Percentiles rank a stretch among this genome's conserved stretches.
Evolutionary conservation across 345 rosid genomes (phyloP).

Genomic region (Corchorus olitorius): DNA sequence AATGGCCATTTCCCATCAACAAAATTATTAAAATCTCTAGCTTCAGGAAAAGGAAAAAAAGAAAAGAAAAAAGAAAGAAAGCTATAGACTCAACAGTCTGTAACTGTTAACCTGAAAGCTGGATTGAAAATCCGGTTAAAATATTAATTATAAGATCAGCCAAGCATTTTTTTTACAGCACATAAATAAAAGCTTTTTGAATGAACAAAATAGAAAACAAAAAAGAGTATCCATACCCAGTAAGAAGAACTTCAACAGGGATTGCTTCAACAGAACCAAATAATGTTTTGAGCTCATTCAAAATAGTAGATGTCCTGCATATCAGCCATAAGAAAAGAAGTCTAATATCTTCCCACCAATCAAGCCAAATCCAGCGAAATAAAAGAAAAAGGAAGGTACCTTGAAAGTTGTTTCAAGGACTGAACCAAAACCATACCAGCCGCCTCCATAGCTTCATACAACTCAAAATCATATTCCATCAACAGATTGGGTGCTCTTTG

Average conservation of each 20-base stretch:
- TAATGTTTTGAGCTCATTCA: conserved; percentile 49
- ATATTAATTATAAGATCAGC: no score
- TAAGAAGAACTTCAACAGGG: conserved; percentile 70
- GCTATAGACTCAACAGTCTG: neutral
- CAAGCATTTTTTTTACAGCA: no score
- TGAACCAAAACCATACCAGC: conserved; percentile 86
- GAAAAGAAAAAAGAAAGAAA: neutral
- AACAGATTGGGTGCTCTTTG: conserved; percentile 23
- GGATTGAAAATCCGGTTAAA: no score
- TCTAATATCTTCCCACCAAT: no score
- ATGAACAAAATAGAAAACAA: neutral
- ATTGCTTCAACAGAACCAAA: conserved; percentile 52
- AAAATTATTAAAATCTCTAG: conserved; percentile 1
- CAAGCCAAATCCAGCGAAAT: no score
- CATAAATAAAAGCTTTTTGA: no score
- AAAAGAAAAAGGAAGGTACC: conserved; percentile 34
- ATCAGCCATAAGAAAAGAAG: no score
- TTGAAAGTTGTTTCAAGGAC: conserved; percentile 63
- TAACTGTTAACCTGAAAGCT: neutral
- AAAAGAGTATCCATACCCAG: conserved; percentile 69
- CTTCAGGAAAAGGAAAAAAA: neutral
- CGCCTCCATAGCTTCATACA: conserved; percentile 57
- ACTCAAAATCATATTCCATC: conserved; percentile 31
- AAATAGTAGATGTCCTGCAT: conserved; percentile 65
- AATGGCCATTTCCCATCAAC: neutral